Evolutionary conservation across 1,139 yeast genomes (phyloP), one percentile per base, ranked within the genome.

Genomic region (Pneumocystis wakefieldiae): DNA sequence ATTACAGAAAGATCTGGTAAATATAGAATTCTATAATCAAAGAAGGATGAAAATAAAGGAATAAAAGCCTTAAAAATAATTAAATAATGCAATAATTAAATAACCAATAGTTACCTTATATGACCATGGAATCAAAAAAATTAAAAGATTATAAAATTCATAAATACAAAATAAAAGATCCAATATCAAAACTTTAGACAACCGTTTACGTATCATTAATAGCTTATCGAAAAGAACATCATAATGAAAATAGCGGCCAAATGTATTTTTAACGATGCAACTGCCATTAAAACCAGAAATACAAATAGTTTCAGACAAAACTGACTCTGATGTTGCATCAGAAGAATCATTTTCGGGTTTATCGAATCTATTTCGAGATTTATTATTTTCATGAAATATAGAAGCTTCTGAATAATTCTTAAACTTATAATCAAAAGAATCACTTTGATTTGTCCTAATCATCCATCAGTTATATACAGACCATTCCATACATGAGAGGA

Each of bases 1-100:
- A 63, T 32, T 41, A 63, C 63, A 38, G 58, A 28, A n/a, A 63
- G n/a, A 24, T 63, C 65, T 6, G 65, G 65, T 36, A 63, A 39
- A 35, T 61, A 57, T 29, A 63, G 24, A 42, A 53, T 32, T 12
- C 59, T 57, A 35, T 29, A 28, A 48, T 28, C 28, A 24, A 24
- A 48, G 4, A 29, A 48, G 24, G 32, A 28, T 24, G 28, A 48
- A 48, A 12, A 48, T 14, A 29, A 48, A 24, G 55, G 55, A 24
- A 48, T n/a, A 48, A 48, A 48, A 12, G 28, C 28, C 55, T 48
- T 24, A 5, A 48, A 48, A 19, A 24, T 3, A 19, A 48, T 48
- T 10, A 48, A 29, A 24, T 48, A 28, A 12, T 10, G 5, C 10
- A 17, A 24, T 24, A 24, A 19, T 48, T n/a, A 57, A 48, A 12